Evolutionary conservation across 1,284 basidiomycete genomes (phyloP), one percentile per base, ranked within the genome.

Genomic region (Marasmius tenuissimus): DNA sequence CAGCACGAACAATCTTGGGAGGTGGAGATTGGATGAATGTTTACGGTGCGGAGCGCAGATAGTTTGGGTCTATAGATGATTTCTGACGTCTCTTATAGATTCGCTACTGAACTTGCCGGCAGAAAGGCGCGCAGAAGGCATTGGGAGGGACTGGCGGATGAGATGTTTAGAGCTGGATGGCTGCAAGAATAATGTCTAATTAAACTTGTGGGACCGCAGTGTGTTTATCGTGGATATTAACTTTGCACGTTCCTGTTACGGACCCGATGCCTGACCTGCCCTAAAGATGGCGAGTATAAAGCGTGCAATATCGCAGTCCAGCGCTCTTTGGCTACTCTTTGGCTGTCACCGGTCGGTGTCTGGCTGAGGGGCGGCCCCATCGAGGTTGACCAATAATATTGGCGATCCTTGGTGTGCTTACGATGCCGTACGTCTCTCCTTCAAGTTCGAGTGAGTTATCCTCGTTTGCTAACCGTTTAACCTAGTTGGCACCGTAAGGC

Each of bases 1-100:
- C 18, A 35, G 45, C 14, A 79, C 82, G 47, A 74, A 73, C 59
- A 82, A 86, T 27, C 75, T 71, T 65, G 83, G 75, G 61, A 75
- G 82, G 58, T 93, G 90, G 90, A 82, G 83, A 64, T 70, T 92
- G 59, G 91, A 92, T 66, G 91, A 92, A 68, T 92, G 90, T 70
- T 71, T 92, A 66, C 79, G 88, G 89, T 91, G 27, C 20, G 73
- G 70, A n/a, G 57, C 40, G 40, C 37, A 6, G 47, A 20, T 9
- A 10, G 18, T 39, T 39, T 6, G 50, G 7, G 40, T 11, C 52
- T 27, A 51, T 56, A 34, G 57, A 55, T 35, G 45, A 42, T 49
- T 33, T 54, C 39, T 40, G 53, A 37, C 14, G 18, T 45, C 57
- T 10, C 1, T 38, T 1, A 8, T 60, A 91, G 88, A 66, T 92